These are phyloP conservation scores for Biscogniauxia mediterranea DNA, from an alignment of 2,329 filamentous ascomycete genomes.

Conservation along the genomic window DNA sequence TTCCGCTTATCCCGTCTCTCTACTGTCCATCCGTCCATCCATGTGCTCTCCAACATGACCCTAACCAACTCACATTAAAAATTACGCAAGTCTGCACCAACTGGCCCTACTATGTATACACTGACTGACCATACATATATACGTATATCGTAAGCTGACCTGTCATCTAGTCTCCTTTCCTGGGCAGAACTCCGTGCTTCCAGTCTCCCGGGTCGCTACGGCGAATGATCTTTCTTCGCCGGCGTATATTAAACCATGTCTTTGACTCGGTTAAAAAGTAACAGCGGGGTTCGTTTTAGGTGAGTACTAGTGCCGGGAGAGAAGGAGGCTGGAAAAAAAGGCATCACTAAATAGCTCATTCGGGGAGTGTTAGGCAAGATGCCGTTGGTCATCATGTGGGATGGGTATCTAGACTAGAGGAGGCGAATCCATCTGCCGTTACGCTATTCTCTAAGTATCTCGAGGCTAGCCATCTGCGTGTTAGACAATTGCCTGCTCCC, in stretches of 20 bases:
- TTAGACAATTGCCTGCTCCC: constrained; percentile 21
- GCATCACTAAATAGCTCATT: background rate
- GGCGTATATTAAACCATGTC: constrained; percentile 13
- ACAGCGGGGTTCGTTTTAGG: constrained; percentile 10
- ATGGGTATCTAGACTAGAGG: constrained; percentile 5
- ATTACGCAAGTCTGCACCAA: background rate
- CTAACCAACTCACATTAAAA: background rate
- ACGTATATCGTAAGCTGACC: too few species aligned
- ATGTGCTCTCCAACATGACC: background rate
- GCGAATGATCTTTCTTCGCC: background rate
- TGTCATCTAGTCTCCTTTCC: background rate
- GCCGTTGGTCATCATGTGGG: constrained; percentile 13
- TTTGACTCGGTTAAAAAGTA: constrained; percentile 11
- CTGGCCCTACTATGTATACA: background rate
- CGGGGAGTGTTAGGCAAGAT: constrained; percentile 11
- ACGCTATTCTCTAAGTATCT: constrained; percentile 21
- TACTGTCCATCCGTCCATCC: background rate
- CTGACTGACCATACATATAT: background rate
- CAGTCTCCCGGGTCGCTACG: background rate
- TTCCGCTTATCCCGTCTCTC: background rate
- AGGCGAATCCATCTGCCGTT: constrained; percentile 11
- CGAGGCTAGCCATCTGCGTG: constrained; percentile 22
- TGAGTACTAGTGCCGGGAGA: constrained; percentile 5
- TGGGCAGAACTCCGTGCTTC: background rate
- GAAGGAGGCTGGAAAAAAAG: background rate